These are phyloP conservation scores for Dendryphion nanum DNA, from an alignment of 2,329 filamentous ascomycete genomes.

Conservation along the genomic window DNA sequence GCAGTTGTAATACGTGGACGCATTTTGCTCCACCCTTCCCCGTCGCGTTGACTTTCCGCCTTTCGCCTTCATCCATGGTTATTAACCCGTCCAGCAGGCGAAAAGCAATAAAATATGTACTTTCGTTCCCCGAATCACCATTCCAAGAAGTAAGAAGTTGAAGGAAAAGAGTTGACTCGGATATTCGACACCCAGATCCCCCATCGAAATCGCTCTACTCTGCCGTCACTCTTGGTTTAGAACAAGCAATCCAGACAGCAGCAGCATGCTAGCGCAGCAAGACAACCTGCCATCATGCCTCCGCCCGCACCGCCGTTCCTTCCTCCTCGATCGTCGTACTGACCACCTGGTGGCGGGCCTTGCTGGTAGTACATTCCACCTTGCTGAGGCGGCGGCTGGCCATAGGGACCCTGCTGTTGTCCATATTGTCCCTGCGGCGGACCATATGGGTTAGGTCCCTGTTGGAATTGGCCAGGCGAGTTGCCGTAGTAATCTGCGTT, in stretches of 20 bases:
- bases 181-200: too few relatives aligned
- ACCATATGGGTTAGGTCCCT: neutral
- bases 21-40: too few relatives aligned
- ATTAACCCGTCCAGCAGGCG: too few relatives aligned
- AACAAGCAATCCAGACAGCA: slow-evolving; percentile 54
- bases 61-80: too few relatives aligned
- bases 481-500: slow-evolving; percentile 15
- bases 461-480: slow-evolving; percentile 16
- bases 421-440: slow-evolving; percentile 7
- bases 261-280: slow-evolving; percentile 50
- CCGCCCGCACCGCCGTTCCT: slow-evolving; percentile 28
- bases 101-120: too few relatives aligned
- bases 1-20: too few relatives aligned
- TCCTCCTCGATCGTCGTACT: slow-evolving; percentile 38
- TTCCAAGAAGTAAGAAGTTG: too few relatives aligned
- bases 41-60: too few relatives aligned
- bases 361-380: slow-evolving; percentile 33
- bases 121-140: too few relatives aligned
- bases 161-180: too few relatives aligned
- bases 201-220: neutral
- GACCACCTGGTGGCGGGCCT: slow-evolving; percentile 34
- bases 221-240: slow-evolving; percentile 21
- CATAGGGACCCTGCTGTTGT: slow-evolving; percentile 13
- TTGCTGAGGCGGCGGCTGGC: slow-evolving; percentile 7
- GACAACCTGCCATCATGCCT: slow-evolving; percentile 44